These are phyloP conservation scores for Torulaspora maleeae DNA, from an alignment of 805 yeast species.

Conservation along the genomic window DNA sequence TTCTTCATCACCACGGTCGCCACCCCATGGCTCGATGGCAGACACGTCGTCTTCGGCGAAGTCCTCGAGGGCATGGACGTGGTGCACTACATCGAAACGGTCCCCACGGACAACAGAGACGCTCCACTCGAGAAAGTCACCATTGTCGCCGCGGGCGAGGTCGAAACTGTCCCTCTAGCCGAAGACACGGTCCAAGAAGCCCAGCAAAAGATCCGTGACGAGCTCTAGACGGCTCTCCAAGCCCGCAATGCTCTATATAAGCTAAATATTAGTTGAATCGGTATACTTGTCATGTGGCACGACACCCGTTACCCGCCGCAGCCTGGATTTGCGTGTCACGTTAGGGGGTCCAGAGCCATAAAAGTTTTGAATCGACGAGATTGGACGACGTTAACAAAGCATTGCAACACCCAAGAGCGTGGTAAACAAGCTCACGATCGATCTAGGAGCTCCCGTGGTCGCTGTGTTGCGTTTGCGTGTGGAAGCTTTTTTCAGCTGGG, in stretches of 20 bases:
- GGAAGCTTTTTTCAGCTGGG: neutral
- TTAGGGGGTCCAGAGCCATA: slow-evolving; percentile 5
- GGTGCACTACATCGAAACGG: slow-evolving; percentile 65
- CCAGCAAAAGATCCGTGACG: slow-evolving; percentile 7
- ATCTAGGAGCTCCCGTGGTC: no score
- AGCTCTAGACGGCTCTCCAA: slow-evolving; percentile 4
- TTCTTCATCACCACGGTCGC: slow-evolving; percentile 83
- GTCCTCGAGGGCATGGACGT: slow-evolving; percentile 85
- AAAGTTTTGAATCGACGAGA: slow-evolving; percentile 6
- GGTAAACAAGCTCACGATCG: neutral
- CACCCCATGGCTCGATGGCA: slow-evolving; percentile 89
- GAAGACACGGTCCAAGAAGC: slow-evolving; percentile 3
- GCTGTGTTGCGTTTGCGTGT: slow-evolving; percentile 6
- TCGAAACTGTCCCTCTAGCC: slow-evolving; percentile 33
- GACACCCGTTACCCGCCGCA: slow-evolving; percentile 6
- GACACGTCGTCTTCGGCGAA: slow-evolving; percentile 95
- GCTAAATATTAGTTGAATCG: neutral
- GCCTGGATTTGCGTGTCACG: neutral
- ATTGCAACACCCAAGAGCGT: neutral
- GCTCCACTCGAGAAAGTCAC: slow-evolving; percentile 62
- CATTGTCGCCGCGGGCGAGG: slow-evolving; percentile 69
- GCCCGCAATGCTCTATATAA: neutral
- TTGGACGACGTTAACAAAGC: neutral
- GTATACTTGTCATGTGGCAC: slow-evolving; percentile 6
- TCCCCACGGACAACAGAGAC: slow-evolving; percentile 67